A percentile compares a stretch with the other conserved stretches of the same genome.
These are phyloP conservation scores for Floccularia luteovirens DNA, from an alignment of 768 basidiomycete genomes.

Conservation along the genomic window DNA sequence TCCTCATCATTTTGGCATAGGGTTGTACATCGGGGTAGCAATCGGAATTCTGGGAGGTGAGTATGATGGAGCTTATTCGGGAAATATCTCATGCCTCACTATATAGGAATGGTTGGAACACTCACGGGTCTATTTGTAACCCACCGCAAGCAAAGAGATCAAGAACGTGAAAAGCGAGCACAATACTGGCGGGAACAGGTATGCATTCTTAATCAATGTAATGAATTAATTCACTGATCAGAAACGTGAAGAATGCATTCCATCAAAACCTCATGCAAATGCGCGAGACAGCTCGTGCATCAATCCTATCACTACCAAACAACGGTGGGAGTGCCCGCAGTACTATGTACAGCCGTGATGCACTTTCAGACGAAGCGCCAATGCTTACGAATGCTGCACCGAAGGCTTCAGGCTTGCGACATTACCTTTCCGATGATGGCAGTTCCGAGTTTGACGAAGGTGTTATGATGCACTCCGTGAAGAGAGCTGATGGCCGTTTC, in stretches of 20 bases:
- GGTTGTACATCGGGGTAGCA: constrained; percentile 68
- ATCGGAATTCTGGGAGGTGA: constrained; percentile 67
- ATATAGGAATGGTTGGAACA: constrained; percentile 66
- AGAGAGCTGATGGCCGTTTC: constrained; percentile 27
- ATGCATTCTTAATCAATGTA: constrained; percentile 1
- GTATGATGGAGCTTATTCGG: constrained; percentile 11
- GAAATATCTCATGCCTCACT: not conserved
- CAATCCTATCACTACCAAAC: constrained; percentile 48
- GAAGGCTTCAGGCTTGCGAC: constrained; percentile 49
- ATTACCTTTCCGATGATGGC: constrained; percentile 42
- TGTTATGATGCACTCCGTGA: constrained; percentile 30
- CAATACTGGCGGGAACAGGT: constrained; percentile 92
- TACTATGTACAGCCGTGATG: constrained; percentile 40
- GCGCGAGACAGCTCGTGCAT: constrained; percentile 66
- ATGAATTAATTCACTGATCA: constrained; percentile 5
- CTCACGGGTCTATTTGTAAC: constrained; percentile 61
- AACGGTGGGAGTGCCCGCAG: constrained; percentile 38
- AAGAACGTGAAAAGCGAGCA: constrained; percentile 74
- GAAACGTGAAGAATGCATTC: constrained; percentile 52
- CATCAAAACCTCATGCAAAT: constrained; percentile 76
- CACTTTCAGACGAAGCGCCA: constrained; percentile 46
- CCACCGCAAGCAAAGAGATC: constrained; percentile 64
- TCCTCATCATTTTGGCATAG: constrained; percentile 54
- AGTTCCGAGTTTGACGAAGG: constrained; percentile 44
- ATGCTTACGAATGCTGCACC: constrained; percentile 40